phyloP scores from a whole-genome alignment of 805 yeast genomes.

The Nakazawaea laoshanensis region DNA sequence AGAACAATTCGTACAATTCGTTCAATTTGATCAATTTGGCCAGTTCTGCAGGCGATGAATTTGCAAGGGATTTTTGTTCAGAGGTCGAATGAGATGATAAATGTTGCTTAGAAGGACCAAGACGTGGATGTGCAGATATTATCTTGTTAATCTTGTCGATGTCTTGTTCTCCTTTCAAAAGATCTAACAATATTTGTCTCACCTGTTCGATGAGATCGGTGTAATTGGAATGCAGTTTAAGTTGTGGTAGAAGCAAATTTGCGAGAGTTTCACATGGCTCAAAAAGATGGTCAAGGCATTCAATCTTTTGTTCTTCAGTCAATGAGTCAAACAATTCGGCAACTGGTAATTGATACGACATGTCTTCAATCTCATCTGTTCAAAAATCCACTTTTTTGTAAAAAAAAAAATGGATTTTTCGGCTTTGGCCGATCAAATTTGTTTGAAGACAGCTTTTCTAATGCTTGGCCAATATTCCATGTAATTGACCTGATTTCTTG shows the following conservation, averaged over 20 bases:
- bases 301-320: slow-evolving; percentile 20
- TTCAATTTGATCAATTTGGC: slow-evolving; percentile 44
- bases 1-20: slow-evolving; percentile 31
- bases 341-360: too few relatives aligned
- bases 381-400: background rate
- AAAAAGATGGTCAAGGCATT: slow-evolving; percentile 47
- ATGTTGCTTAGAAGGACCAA: slow-evolving; percentile 53
- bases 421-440: too few relatives aligned
- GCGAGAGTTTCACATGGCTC: slow-evolving; percentile 51
- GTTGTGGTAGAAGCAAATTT: slow-evolving; percentile 23
- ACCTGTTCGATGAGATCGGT: slow-evolving; percentile 35
- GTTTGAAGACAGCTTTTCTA: slow-evolving; percentile 41
- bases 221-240: slow-evolving; percentile 19
- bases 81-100: slow-evolving; percentile 57
- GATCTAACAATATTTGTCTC: slow-evolving; percentile 27
- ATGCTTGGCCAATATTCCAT: slow-evolving; percentile 64
- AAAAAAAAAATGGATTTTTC: slow-evolving; percentile 6
- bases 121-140: slow-evolving; percentile 85
- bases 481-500: slow-evolving; percentile 45
- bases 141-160: slow-evolving; percentile 28
- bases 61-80: slow-evolving; percentile 63
- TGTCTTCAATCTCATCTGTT: too few relatives aligned
- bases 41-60: slow-evolving; percentile 40
- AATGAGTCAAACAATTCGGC: slow-evolving; percentile 17
- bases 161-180: slow-evolving; percentile 1